Evolutionary conservation across 345 rosid species (phyloP).

Genomic region (Adansonia digitata): DNA sequence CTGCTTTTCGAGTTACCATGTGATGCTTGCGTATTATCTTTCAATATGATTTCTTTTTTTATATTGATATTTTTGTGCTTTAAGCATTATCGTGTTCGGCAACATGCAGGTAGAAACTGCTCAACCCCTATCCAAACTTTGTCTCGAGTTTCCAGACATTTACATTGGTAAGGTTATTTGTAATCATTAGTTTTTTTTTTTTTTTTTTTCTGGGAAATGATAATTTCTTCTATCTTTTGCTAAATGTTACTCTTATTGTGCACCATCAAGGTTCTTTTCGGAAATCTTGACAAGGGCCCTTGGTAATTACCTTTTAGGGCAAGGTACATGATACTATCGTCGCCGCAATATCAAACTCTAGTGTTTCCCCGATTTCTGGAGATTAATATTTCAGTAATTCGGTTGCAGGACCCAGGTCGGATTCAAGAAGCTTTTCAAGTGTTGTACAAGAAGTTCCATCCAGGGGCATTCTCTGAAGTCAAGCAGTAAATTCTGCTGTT

Average conservation of each 20-base stretch:
- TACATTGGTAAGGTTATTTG: conserved; percentile 48
- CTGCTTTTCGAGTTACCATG: background rate
- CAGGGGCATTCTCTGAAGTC: conserved; percentile 39
- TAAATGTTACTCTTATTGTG: conserved; percentile 19
- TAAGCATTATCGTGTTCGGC: background rate
- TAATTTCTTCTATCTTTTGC: conserved; percentile 8
- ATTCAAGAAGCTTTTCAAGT: conserved; percentile 49
- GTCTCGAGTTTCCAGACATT: conserved; percentile 84
- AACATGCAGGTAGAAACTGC: conserved; percentile 76
- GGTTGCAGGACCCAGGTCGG: conserved; percentile 50
- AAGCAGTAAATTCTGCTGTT: conserved; percentile 13
- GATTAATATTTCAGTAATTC: background rate
- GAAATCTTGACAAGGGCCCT: conserved; percentile 66
- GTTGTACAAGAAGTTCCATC: conserved; percentile 49
- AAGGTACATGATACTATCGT: conserved; percentile 49
- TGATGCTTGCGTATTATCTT: too few species aligned
- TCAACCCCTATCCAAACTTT: conserved; percentile 72
- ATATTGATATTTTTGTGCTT: background rate
- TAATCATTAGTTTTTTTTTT: background rate
- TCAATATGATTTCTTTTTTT: background rate
- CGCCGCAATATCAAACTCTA: background rate
- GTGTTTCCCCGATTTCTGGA: background rate
- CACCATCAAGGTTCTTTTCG: conserved; percentile 57
- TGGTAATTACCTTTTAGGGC: conserved; percentile 57
- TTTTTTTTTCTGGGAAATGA: background rate